These are phyloP conservation scores for Tricholoma furcatifolium DNA, from an alignment of 768 basidiomycete genomes.

Conservation along the genomic window DNA sequence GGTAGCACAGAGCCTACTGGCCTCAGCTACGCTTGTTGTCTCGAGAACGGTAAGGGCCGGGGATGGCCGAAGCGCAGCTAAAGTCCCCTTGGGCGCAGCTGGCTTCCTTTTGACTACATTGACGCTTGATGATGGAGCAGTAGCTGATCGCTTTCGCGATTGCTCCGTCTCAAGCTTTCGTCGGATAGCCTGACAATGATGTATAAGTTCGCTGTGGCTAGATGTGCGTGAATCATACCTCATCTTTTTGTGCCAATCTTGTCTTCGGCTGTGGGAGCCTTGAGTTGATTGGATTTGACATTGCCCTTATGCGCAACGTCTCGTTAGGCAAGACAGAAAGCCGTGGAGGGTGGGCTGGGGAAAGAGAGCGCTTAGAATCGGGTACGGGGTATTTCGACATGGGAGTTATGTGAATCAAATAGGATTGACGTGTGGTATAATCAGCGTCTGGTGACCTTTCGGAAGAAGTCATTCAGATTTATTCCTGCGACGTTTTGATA, in stretches of 20 bases:
- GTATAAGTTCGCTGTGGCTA: background rate
- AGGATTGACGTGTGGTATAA: background rate
- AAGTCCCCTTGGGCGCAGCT: background rate
- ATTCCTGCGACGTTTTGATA: no score
- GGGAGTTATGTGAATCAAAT: background rate
- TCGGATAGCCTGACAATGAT: background rate
- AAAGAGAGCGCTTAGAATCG: background rate
- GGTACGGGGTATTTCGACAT: background rate
- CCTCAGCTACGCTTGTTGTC: background rate
- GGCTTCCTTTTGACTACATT: background rate
- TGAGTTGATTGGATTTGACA: background rate
- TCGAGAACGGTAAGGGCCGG: background rate
- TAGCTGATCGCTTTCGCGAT: background rate
- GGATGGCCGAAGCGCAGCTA: background rate
- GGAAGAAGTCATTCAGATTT: background rate
- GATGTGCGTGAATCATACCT: background rate
- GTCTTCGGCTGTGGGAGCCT: constrained; percentile 2
- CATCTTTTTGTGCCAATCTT: constrained; percentile 1
- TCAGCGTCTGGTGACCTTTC: background rate
- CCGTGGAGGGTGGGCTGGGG: background rate
- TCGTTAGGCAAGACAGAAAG: background rate
- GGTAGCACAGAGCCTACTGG: background rate
- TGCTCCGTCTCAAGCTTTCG: background rate
- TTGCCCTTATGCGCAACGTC: background rate
- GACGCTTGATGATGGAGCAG: background rate